These are phyloP conservation scores for Senna tora DNA, from an alignment of 306 rosid genomes.

Conservation along the genomic window DNA sequence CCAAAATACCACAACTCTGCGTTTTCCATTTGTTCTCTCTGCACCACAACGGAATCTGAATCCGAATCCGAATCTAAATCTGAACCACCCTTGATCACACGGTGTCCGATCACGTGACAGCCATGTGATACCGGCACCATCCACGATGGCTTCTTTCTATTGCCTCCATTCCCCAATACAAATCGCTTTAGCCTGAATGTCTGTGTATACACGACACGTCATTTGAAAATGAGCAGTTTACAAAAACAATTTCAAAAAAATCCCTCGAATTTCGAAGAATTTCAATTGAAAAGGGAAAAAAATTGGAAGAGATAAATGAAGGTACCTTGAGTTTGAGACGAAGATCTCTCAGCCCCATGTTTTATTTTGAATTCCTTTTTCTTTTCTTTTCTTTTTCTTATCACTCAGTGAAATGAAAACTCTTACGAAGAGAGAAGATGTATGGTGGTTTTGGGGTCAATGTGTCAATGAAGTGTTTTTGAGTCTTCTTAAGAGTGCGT, in stretches of 20 bases:
- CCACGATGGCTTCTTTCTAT: constrained; percentile 62
- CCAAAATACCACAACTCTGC: constrained; percentile 80
- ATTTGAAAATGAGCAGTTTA: no score
- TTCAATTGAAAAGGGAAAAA: neutral
- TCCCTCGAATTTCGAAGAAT: neutral
- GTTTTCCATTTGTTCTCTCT: constrained; percentile 68
- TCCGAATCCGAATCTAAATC: constrained; percentile 41
- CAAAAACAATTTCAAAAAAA: no score
- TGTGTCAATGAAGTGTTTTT: no score
- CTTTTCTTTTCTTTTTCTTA: no score
- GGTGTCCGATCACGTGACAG: constrained; percentile 48
- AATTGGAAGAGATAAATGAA: neutral
- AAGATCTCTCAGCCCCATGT: constrained; percentile 46
- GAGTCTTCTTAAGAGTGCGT: no score
- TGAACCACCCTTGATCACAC: constrained; percentile 24
- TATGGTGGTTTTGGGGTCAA: no score
- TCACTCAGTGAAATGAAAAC: no score
- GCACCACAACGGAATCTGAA: constrained; percentile 67
- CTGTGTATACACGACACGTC: constrained; percentile 23
- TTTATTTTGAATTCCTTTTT: no score
- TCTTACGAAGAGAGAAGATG: no score
- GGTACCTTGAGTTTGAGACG: constrained; percentile 50
- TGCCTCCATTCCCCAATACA: constrained; percentile 38
- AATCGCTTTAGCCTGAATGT: constrained; percentile 52
- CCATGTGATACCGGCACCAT: constrained; percentile 87